phyloP scores from a whole-genome alignment of 2,329 filamentous ascomycete species.

The Claviceps capensis region DNA sequence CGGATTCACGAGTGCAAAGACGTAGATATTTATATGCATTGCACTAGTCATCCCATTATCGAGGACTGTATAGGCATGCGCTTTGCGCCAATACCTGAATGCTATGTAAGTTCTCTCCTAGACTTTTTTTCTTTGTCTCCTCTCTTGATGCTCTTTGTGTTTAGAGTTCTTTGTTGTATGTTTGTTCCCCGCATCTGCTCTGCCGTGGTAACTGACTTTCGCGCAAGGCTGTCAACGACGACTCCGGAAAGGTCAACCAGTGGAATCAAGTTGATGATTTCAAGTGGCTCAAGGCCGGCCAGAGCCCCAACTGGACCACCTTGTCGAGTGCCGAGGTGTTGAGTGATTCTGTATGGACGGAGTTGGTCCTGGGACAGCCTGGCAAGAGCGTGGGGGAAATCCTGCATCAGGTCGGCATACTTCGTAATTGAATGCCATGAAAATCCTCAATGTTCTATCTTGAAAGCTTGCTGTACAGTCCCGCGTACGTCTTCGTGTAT shows the following conservation, averaged over 20 bases:
- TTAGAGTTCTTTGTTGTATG: too few relatives aligned
- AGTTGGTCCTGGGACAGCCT: conserved; percentile 49
- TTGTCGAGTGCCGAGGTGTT: conserved; percentile 48
- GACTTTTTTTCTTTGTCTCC: too few relatives aligned
- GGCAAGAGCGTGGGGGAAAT: conserved; percentile 52
- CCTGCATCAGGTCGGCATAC: conserved; percentile 36
- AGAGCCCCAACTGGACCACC: conserved; percentile 77
- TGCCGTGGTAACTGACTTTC: not conserved
- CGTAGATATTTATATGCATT: conserved; percentile 73
- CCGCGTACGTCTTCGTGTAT: not conserved
- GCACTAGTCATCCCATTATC: conserved; percentile 77
- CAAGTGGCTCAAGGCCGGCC: conserved; percentile 82
- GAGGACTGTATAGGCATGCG: conserved; percentile 70
- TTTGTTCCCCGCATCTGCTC: not conserved
- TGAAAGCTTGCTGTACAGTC: not conserved
- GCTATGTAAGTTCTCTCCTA: conserved; percentile 44
- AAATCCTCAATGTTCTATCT: not conserved
- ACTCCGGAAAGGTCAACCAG: conserved; percentile 40
- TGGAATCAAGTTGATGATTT: conserved; percentile 95
- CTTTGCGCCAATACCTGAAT: conserved; percentile 61
- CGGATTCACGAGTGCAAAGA: conserved; percentile 78
- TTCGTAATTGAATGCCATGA: conserved; percentile 1
- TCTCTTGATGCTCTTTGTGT: too few relatives aligned
- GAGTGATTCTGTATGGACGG: conserved; percentile 51
- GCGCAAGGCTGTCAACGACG: conserved; percentile 15